Evolutionary conservation across 805 yeast genomes (phyloP).

Genomic region (Nakazawaea holstii): DNA sequence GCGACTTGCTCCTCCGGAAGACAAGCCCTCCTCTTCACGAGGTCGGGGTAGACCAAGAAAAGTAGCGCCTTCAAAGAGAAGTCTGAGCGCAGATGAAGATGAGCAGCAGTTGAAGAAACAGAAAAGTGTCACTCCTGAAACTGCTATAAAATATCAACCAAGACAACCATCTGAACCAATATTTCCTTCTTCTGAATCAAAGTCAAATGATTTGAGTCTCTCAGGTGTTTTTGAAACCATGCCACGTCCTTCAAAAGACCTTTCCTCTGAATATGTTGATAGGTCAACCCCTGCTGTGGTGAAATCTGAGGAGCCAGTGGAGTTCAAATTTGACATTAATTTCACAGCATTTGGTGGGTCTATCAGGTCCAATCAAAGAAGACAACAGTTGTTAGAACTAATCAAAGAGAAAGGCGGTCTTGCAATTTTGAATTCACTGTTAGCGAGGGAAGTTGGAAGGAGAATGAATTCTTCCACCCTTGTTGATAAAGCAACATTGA

Average conservation of each 20-base stretch:
- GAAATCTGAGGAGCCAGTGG: background rate
- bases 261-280: background rate
- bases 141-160: background rate
- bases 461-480: conserved; percentile 29
- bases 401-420: conserved; percentile 42
- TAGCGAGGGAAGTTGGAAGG: conserved; percentile 36
- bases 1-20: background rate
- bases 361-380: conserved; percentile 38
- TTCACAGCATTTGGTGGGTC: conserved; percentile 21
- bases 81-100: background rate
- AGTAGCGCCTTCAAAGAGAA: background rate
- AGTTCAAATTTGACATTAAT: background rate
- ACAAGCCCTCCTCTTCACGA: background rate
- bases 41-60: conserved; percentile 8
- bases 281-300: background rate
- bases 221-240: background rate
- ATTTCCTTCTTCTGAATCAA: background rate
- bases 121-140: background rate
- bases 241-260: background rate
- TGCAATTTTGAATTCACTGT: conserved; percentile 32
- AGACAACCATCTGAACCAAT: background rate
- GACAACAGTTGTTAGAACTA: conserved; percentile 35
- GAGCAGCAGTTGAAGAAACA: background rate
- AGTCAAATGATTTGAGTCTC: background rate
- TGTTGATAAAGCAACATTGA: conserved; percentile 52